Evolutionary conservation across 306 rosid genomes (phyloP).

Genomic region (Arachis hypogaea): DNA sequence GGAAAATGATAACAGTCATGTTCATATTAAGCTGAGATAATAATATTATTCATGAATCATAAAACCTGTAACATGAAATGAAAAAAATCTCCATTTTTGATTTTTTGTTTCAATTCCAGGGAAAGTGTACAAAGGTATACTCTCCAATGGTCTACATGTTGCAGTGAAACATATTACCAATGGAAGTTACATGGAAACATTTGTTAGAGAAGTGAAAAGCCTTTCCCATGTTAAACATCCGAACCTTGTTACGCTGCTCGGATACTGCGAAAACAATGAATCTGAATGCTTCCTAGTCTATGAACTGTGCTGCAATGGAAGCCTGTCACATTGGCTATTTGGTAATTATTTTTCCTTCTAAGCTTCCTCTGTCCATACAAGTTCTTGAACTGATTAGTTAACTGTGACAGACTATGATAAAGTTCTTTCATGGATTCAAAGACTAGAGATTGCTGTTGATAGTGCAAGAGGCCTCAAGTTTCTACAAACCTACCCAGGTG

Average conservation of each 20-base stretch:
- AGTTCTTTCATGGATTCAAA: conserved; percentile 62
- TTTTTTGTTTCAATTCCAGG: conserved; percentile 40
- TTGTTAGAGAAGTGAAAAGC: conserved; percentile 65
- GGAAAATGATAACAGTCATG: neutral
- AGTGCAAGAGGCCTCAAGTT: conserved; percentile 67
- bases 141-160: conserved; percentile 55
- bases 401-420: conserved; percentile 51
- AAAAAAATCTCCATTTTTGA: neutral
- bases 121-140: conserved; percentile 61
- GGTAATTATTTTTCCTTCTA: conserved; percentile 40
- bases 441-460: conserved; percentile 61
- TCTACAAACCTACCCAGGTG: conserved; percentile 64
- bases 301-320: conserved; percentile 68
- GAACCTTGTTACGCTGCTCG: conserved; percentile 58
- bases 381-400: neutral
- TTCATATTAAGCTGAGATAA: neutral
- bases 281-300: conserved; percentile 72
- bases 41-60: neutral
- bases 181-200: conserved; percentile 63
- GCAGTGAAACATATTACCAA: conserved; percentile 68
- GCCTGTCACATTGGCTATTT: conserved; percentile 76
- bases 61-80: neutral
- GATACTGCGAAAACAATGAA: conserved; percentile 48
- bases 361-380: neutral
- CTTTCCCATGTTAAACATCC: conserved; percentile 64